phyloP scores from a whole-genome alignment of 768 basidiomycete genomes.

The Sporobolomyces roseus region DNA sequence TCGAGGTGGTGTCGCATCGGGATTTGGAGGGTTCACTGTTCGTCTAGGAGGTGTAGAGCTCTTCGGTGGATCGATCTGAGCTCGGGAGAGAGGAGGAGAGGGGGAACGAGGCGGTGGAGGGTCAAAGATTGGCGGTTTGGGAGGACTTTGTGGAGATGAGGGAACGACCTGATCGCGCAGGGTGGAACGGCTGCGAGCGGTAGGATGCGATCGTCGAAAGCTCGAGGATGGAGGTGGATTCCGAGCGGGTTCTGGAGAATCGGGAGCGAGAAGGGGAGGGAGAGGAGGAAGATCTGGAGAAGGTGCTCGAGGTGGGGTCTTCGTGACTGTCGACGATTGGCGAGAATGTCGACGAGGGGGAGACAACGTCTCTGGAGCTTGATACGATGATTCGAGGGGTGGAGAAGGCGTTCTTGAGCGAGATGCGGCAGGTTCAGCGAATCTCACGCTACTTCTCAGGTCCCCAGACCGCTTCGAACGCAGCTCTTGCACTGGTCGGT shows the following conservation, averaged over 20 bases:
- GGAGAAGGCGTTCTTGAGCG: conserved; percentile 1
- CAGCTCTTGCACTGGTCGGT: background rate
- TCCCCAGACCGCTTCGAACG: background rate
- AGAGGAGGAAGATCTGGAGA: conserved; percentile 17
- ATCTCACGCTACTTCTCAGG: conserved; percentile 13
- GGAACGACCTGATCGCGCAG: background rate
- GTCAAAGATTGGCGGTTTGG: background rate
- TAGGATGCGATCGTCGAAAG: background rate
- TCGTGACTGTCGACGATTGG: background rate
- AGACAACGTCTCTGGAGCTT: background rate
- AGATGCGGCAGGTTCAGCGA: background rate
- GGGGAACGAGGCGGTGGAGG: background rate
- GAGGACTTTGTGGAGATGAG: background rate
- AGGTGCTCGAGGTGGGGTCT: background rate
- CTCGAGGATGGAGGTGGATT: background rate
- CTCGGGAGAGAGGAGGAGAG: background rate
- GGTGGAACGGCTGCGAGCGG: background rate
- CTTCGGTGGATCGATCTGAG: background rate
- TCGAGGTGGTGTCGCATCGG: conserved; percentile 9
- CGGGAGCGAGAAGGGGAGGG: conserved; percentile 19
- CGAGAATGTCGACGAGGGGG: background rate
- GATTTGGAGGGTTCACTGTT: background rate
- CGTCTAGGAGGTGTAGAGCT: conserved; percentile 26
- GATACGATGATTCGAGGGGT: background rate
- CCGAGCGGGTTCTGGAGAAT: conserved; percentile 24